Percentiles rank a stretch among this genome's conserved stretches.
Conservation (phyloP, 2,329 filamentous ascomycete species). For the Phaeosphaeriaceae sp. region DNA sequence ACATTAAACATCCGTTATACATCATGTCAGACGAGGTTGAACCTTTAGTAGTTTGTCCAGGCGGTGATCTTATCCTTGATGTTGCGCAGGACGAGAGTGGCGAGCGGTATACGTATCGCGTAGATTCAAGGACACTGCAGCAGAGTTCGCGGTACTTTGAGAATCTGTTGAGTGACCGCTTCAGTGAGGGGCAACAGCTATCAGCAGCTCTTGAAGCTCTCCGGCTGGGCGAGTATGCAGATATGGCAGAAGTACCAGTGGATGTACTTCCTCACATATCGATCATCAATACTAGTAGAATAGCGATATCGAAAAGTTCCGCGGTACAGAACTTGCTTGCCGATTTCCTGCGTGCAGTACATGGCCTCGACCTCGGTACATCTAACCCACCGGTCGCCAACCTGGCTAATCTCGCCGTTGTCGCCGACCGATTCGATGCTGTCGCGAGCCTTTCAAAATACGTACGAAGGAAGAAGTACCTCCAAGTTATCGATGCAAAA, state of each 20-base stretch:
- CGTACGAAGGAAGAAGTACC: conserved; percentile 55
- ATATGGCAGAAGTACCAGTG: conserved; percentile 57
- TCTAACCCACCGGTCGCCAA: conserved; percentile 62
- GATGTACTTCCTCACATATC: conserved; percentile 66
- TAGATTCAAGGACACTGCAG: conserved; percentile 63
- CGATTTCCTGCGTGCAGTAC: conserved; percentile 72
- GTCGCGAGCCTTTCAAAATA: conserved; percentile 61
- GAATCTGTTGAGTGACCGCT: conserved; percentile 69
- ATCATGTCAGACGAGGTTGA: conserved; percentile 34
- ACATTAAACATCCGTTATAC: conserved; percentile 7
- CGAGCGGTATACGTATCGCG: conserved; percentile 65
- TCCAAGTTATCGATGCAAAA: conserved; percentile 52
- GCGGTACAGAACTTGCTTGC: conserved; percentile 67
- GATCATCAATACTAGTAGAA: conserved; percentile 72
- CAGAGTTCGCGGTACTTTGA: conserved; percentile 73
- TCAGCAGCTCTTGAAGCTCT: conserved; percentile 60
- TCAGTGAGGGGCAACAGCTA: conserved; percentile 67
- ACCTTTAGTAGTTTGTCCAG: conserved; percentile 60
- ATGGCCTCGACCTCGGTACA: conserved; percentile 58
- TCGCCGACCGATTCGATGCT: conserved; percentile 77
- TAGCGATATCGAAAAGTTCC: conserved; percentile 67
- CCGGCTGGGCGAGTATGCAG: conserved; percentile 51
- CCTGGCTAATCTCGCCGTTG: conserved; percentile 70
- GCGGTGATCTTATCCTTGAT: conserved; percentile 70
- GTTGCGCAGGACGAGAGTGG: conserved; percentile 68